Base-by-base conservation (phyloP, 495 filamentous ascomycete genomes). In the Penicillium goetzii region DNA sequence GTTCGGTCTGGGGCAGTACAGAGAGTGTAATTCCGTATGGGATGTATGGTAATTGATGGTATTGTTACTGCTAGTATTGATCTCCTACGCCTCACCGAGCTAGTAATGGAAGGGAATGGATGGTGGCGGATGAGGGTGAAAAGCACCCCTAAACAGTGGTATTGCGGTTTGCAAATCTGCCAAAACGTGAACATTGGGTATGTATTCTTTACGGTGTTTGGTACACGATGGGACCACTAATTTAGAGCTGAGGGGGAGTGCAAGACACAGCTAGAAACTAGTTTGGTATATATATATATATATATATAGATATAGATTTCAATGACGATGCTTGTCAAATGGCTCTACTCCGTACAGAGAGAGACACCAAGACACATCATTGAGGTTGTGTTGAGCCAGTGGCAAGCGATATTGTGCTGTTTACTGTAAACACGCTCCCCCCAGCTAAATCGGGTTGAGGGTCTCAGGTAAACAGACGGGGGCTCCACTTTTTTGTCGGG, bases 391-490 rank as follows among this genome's bases (percentile, higher is more conserved):
- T 30, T 30, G 23, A 25, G 15, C 21, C 45, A 28, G 47, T 51
- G 47, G 47, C 47, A 51, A 51, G 47, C 14, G 47, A 51, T 30
- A 15, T 11, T 26, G 47, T 28, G 4, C 34, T 56, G 23, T 56
- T 38, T 40, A 36, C 14, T 43, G 23, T 28, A 43, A 51, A 51
- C 47, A 51, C 47, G 3, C 45, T 4, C 19, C 41, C 15, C 17
- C 41, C 4, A 49, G 23, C 45, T 49, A 26, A 45, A 58, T 43
- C 56, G n/a, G 23, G 40, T 19, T 58, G 19, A 50, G 56, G 62
- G 62, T 64, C 62, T 64, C 62, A 63, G 38, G 56, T 63, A 59
- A 51, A 64, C 43, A 47, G 43, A 49, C 55, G 41, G 9, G n/a
- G 56, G 40, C 40, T 34, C 56, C 56, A 58, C 56, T 32, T 40